Conservation (phyloP, 2,329 filamentous ascomycete genomes). For the Eutypa lata region DNA sequence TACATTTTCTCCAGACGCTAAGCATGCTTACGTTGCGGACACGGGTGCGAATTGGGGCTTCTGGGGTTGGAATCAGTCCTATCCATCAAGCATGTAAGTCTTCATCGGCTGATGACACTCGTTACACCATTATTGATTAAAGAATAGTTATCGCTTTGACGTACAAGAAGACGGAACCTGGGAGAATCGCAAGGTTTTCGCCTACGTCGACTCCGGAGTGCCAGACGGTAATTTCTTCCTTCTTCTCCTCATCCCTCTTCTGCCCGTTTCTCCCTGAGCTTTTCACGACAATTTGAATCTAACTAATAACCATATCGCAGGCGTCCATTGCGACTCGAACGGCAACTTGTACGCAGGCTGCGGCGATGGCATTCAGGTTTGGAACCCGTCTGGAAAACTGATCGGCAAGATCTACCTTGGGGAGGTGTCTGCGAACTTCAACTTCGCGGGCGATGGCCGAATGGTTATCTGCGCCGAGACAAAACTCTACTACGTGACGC, state of each 20-base stretch:
- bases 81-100: constrained; percentile 46
- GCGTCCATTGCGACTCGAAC: constrained; percentile 49
- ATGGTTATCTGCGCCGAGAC: constrained; percentile 42
- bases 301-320: too few relatives aligned
- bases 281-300: too few relatives aligned
- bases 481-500: constrained; percentile 36
- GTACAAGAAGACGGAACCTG: constrained; percentile 44
- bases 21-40: constrained; percentile 53
- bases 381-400: constrained; percentile 44
- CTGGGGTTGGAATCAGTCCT: constrained; percentile 38
- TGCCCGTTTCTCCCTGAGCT: too few relatives aligned
- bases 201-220: constrained; percentile 49
- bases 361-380: constrained; percentile 50
- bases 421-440: constrained; percentile 44
- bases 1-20: constrained; percentile 52
- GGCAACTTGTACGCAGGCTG: constrained; percentile 55
- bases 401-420: constrained; percentile 57
- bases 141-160: constrained; percentile 42
- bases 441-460: constrained; percentile 40
- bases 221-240: constrained; percentile 50
- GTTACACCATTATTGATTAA: constrained; percentile 15
- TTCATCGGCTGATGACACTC: constrained; percentile 3
- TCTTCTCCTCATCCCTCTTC: background rate
- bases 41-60: constrained; percentile 47
- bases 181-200: constrained; percentile 51